Conservation (phyloP, 345 rosid genomes). For the Eucalyptus tenuipes region DNA sequence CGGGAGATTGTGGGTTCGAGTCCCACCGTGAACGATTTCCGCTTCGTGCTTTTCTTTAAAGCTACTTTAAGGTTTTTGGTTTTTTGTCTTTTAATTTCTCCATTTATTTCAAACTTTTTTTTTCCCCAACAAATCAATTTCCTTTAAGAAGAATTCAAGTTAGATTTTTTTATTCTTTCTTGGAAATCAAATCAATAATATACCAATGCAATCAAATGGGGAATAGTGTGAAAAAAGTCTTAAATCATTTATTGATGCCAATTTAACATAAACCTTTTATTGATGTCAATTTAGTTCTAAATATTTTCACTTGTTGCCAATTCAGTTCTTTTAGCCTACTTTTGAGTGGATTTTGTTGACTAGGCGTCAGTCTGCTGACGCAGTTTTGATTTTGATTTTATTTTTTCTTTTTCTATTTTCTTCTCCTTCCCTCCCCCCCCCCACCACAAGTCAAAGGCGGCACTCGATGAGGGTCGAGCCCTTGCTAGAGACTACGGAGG, state of each 20-base stretch:
- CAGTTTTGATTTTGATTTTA: too few relatives aligned
- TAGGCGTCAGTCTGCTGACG: fast-evolving
- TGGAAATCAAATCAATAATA: too few relatives aligned
- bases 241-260: too few relatives aligned
- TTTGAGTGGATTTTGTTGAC: too few relatives aligned
- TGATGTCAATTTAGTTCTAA: too few relatives aligned
- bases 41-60: not conserved
- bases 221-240: not conserved
- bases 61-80: not conserved
- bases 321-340: too few relatives aligned
- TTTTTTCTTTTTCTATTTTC: too few relatives aligned
- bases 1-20: constrained; percentile 90
- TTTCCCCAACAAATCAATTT: not conserved
- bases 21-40: not conserved
- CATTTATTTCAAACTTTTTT: not conserved
- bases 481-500: too few relatives aligned
- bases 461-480: fast-evolving
- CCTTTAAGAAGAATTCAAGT: not conserved
- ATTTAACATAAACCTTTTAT: too few relatives aligned
- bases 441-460: too few relatives aligned
- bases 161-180: not conserved
- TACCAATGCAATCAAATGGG: not conserved
- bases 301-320: too few relatives aligned
- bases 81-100: not conserved
- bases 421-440: too few relatives aligned